phyloP scores from a whole-genome alignment of 192 early-diverging fungal genomes.

The Gamsiella multidivaricata region DNA sequence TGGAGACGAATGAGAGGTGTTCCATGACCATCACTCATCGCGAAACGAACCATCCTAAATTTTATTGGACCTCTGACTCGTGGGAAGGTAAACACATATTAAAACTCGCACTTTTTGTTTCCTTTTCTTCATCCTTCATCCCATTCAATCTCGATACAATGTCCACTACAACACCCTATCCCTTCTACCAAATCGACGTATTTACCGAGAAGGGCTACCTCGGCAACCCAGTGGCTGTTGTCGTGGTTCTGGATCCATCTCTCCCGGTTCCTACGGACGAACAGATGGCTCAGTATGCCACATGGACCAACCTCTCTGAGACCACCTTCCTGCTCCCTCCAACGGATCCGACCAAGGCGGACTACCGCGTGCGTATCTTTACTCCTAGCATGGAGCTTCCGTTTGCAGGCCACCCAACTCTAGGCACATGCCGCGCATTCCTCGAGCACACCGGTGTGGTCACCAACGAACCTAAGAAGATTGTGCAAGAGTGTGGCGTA shows the following conservation, averaged over 20 bases:
- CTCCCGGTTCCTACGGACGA: slow-evolving; percentile 19
- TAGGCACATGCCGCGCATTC: slow-evolving; percentile 22
- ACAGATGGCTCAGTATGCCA: slow-evolving; percentile 29
- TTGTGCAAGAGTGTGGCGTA: slow-evolving; percentile 36
- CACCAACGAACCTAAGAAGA: slow-evolving; percentile 2
- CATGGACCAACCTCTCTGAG: slow-evolving; percentile 36
- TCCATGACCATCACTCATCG: too few relatives aligned
- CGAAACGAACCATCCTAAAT: too few relatives aligned
- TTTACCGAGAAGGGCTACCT: slow-evolving; percentile 32
- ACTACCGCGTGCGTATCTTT: slow-evolving; percentile 31
- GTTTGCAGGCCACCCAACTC: slow-evolving; percentile 31
- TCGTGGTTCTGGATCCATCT: slow-evolving; percentile 22
- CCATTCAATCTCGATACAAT: not conserved
- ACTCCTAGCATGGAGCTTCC: slow-evolving; percentile 20
- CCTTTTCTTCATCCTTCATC: not conserved
- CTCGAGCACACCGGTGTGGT: slow-evolving; percentile 12
- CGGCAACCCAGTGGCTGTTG: slow-evolving; percentile 28
- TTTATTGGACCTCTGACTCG: too few relatives aligned
- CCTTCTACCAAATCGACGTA: slow-evolving; percentile 36
- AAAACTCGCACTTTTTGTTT: not conserved
- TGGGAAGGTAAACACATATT: not conserved
- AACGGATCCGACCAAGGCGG: slow-evolving; percentile 27
- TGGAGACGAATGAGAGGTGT: too few relatives aligned
- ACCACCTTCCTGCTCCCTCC: slow-evolving; percentile 37
- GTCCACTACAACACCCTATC: slow-evolving; percentile 7